phyloP scores from a whole-genome alignment of 768 basidiomycete genomes.

The Sistotremastrum niveocremeum region DNA sequence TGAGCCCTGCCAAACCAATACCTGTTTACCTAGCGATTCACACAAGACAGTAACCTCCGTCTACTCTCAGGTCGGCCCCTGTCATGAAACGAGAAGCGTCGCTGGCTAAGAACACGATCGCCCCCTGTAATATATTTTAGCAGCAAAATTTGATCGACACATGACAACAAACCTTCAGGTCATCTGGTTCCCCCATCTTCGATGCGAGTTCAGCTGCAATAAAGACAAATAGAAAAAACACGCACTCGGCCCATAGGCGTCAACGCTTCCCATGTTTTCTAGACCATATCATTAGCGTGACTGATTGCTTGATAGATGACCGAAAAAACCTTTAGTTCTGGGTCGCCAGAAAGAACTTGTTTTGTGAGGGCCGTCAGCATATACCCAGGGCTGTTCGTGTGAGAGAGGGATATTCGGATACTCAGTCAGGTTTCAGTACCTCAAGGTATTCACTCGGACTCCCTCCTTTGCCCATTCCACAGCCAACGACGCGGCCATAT shows the following conservation, averaged over 20 bases:
- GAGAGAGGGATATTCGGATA: constrained; percentile 1
- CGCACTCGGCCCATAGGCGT: constrained; percentile 79
- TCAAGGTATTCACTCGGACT: constrained; percentile 74
- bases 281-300: constrained; percentile 2
- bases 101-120: constrained; percentile 80
- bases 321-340: constrained; percentile 54
- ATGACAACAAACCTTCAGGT: constrained; percentile 49
- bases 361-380: constrained; percentile 85
- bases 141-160: background rate
- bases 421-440: constrained; percentile 24
- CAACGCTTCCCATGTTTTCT: constrained; percentile 74
- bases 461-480: constrained; percentile 93
- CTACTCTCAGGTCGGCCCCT: constrained; percentile 71
- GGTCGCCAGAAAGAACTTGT: constrained; percentile 63
- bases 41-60: constrained; percentile 77
- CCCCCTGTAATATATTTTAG: constrained; percentile 37
- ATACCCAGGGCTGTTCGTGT: constrained; percentile 64
- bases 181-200: constrained; percentile 86
- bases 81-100: constrained; percentile 89
- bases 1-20: no score
- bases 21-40: constrained; percentile 16
- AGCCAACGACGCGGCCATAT: constrained; percentile 85
- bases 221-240: constrained; percentile 5
- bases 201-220: constrained; percentile 6
- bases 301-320: background rate